A percentile compares a stretch with the other conserved stretches of the same genome.
phyloP scores from a whole-genome alignment of 2,329 filamentous ascomycete genomes.

The Sodiomyces alkalinus region DNA sequence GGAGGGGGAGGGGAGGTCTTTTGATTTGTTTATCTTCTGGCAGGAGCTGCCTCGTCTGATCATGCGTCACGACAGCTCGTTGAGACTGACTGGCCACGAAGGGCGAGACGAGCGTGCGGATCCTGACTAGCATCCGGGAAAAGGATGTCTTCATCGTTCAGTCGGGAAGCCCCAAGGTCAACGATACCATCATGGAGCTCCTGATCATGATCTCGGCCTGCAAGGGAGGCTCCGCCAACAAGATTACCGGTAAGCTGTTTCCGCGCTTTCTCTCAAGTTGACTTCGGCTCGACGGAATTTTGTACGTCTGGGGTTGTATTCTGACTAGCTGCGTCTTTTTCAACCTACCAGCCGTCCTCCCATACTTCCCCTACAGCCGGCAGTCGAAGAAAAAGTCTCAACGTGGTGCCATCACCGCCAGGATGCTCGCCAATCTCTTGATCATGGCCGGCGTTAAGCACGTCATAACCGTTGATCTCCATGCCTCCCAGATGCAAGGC shows the following conservation, averaged over 20 bases:
- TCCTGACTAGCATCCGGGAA: constrained; percentile 69
- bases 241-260: constrained; percentile 65
- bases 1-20: background rate
- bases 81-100: constrained; percentile 19
- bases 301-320: no score
- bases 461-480: constrained; percentile 92
- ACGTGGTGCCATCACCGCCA: constrained; percentile 85
- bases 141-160: constrained; percentile 99
- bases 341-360: constrained; percentile 57
- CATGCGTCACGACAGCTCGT: constrained; percentile 8
- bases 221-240: constrained; percentile 93
- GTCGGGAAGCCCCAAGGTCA: constrained; percentile 89
- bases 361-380: constrained; percentile 97
- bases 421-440: constrained; percentile 92
- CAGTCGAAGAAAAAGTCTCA: constrained; percentile 99
- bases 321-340: no score
- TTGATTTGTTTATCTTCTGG: background rate
- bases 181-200: constrained; percentile 98
- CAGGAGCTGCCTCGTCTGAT: constrained; percentile 5
- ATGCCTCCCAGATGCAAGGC: constrained; percentile 97
- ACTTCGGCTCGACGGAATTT: no score
- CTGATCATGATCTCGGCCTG: constrained; percentile 98
- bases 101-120: constrained; percentile 57
- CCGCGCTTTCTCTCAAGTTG: constrained; percentile 4
- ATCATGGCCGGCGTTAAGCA: constrained; percentile 91